Conservation (phyloP, 371 early-diverging fungal genomes). For the Apophysomyces variabilis region DNA sequence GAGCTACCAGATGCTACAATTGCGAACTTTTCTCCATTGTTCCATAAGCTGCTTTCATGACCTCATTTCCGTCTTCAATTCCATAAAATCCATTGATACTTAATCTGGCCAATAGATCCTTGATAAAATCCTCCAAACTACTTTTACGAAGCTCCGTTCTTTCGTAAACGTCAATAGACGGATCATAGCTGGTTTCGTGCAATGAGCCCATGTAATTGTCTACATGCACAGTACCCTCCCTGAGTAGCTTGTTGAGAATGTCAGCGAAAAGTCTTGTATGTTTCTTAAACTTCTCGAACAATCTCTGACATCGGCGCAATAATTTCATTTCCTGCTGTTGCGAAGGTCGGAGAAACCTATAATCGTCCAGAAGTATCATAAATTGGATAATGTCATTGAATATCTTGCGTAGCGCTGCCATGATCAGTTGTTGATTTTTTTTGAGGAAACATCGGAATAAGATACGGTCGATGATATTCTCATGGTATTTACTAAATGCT, state of each 20-base stretch:
- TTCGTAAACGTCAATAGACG: constrained; percentile 33
- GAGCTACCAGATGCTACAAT: no score
- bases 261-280: constrained; percentile 38
- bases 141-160: constrained; percentile 25
- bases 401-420: constrained; percentile 36
- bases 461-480: constrained; percentile 56
- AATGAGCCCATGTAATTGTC: constrained; percentile 35
- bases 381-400: constrained; percentile 45
- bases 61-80: not conserved
- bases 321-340: constrained; percentile 11
- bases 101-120: constrained; percentile 32
- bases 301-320: constrained; percentile 17
- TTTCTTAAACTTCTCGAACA: constrained; percentile 37
- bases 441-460: constrained; percentile 55
- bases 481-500: constrained; percentile 49
- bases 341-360: constrained; percentile 3
- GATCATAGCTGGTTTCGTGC: constrained; percentile 21
- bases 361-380: constrained; percentile 20
- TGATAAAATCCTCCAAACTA: constrained; percentile 36
- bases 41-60: not conserved
- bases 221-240: constrained; percentile 44
- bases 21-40: no score
- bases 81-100: constrained; percentile 27
- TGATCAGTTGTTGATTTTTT: constrained; percentile 46
- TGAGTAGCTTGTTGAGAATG: constrained; percentile 41